Evolutionary conservation across 345 rosid genomes (phyloP), one percentile per base, ranked within the genome.

Genomic region (Ceriops zippeliana): DNA sequence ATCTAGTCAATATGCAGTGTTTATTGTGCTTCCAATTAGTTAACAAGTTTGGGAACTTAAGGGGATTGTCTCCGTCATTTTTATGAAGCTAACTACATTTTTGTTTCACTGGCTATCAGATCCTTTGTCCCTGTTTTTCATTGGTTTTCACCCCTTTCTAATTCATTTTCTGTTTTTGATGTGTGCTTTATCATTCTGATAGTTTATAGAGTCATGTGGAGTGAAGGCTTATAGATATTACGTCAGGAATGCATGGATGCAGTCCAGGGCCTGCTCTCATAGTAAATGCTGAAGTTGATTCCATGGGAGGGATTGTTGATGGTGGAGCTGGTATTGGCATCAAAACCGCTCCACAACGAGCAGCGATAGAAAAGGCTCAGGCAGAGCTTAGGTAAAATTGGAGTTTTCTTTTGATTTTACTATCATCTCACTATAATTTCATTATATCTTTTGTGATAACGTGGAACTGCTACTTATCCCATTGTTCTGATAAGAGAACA

Each of bases 301-400:
- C 96, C 86, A 96, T 96, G 99, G 98, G 98, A 80, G 99, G 98
- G 84, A 89, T 89, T 89, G 89, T 90, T 63, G 96, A 96, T 68
- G 86, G 96, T 51, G 92, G 97, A 82, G 89, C 82, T 82, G 97
- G 91, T 79, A 80, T 82, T 80, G 90, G 90, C 72, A 78, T 89
- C 74, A 89, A 89, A 85, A 80, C 95, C 83, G 92, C 99, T 83
- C 98, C 92, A 10, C 81, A 79, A 70, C 88, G 82, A 82, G 87
- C 84, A 62, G 96, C 96, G 74, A 87, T 96, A 75, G 99, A 90
- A 78, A 92, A 86, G 83, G 99, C 97, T 81, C 98, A 92, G 79
- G 86, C 88, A 46, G 91, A 96, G 81, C 96, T 96, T 70, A 91
- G 98, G 99, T 96, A 77, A 81, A 79, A 10, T 72, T n/a, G 24